Evolutionary conservation across 305 asterid genomes (phyloP).

Genomic region (Andrographis paniculata): DNA sequence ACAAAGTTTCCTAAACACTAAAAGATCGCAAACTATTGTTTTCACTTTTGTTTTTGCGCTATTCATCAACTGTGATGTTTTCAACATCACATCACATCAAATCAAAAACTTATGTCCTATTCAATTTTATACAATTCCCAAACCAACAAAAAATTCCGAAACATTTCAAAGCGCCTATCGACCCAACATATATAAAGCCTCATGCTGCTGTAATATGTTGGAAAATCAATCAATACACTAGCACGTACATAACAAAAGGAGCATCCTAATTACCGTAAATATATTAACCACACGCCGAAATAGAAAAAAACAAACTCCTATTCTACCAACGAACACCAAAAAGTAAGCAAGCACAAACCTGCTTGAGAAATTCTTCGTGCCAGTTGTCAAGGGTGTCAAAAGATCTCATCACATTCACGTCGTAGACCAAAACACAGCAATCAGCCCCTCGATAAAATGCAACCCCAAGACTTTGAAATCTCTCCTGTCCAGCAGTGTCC

Average conservation of each 20-base stretch:
- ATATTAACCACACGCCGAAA: neutral
- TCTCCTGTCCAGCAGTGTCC: conserved; percentile 99
- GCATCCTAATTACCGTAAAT: neutral
- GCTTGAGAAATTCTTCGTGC: conserved; percentile 99
- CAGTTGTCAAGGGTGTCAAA: conserved; percentile 92
- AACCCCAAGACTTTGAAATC: conserved; percentile 96
- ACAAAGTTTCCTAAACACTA: no score
- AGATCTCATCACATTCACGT: conserved; percentile 86
- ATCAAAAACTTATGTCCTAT: no score
- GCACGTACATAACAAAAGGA: neutral
- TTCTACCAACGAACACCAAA: neutral
- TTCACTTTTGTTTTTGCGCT: no score
- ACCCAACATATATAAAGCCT: neutral
- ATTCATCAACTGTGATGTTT: no score
- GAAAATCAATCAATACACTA: neutral
- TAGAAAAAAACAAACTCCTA: conserved; percentile 2
- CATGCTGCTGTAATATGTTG: neutral
- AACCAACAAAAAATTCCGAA: no score
- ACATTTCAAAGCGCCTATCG: no score
- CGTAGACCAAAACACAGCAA: conserved; percentile 89
- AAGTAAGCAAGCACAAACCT: conserved; percentile 38
- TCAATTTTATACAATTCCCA: no score
- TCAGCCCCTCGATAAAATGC: conserved; percentile 98
- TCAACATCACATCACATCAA: no score
- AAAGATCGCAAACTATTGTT: no score